Conservation (phyloP, 306 rosid species). For the Vigna hirtella region DNA sequence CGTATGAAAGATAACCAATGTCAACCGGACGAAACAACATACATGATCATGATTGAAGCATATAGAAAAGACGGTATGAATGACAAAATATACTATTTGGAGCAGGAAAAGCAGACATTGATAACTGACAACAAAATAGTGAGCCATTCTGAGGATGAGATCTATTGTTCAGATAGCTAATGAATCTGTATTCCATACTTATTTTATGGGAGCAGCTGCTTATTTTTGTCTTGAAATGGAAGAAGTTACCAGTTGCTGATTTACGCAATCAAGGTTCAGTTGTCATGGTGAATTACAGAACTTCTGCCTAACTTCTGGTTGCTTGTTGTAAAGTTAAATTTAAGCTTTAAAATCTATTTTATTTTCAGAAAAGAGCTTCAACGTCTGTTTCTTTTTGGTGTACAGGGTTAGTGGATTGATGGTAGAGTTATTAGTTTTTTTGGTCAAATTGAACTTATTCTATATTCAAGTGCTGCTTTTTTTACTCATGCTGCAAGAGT, state of each 20-base stretch:
- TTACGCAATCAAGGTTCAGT: conserved; percentile 42
- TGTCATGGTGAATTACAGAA: conserved; percentile 34
- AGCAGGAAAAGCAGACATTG: conserved; percentile 62
- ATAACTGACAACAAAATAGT: conserved; percentile 38
- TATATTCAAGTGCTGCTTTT: not conserved
- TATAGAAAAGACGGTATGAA: conserved; percentile 87
- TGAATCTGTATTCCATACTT: conserved; percentile 40
- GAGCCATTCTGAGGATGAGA: conserved; percentile 37
- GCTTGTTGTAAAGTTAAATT: conserved; percentile 37
- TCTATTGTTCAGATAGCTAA: conserved; percentile 34
- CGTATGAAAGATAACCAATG: conserved; percentile 85
- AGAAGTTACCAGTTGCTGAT: conserved; percentile 34
- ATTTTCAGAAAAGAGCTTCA: conserved; percentile 15
- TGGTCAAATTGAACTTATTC: conserved; percentile 36
- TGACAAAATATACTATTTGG: conserved; percentile 84
- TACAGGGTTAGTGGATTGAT: conserved; percentile 37
- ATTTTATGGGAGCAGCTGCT: conserved; percentile 35
- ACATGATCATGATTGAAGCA: conserved; percentile 73
- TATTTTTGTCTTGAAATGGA: conserved; percentile 33
- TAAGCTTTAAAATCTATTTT: conserved; percentile 28
- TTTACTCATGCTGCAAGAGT: not conserved
- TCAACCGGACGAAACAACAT: conserved; percentile 71
- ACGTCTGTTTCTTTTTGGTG: not conserved
- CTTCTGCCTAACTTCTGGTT: conserved; percentile 31
- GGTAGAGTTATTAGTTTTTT: conserved; percentile 18